Conservation (phyloP, 148 eudicot genomes). For the Nepenthes gracilis region DNA sequence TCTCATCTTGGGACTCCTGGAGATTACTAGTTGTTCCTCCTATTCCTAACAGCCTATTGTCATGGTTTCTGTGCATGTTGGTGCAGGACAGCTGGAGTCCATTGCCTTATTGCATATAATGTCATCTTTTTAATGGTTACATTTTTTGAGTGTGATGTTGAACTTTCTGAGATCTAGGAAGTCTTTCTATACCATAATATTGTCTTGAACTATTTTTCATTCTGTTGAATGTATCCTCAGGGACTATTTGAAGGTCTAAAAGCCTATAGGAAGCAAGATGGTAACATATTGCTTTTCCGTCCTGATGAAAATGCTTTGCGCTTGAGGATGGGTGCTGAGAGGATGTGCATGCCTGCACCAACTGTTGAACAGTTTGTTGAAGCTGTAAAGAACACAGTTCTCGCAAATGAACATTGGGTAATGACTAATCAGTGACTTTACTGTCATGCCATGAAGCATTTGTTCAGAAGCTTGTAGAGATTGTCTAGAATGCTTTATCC, state of each 20-base stretch:
- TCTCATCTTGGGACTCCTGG: too few species aligned
- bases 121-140: too few species aligned
- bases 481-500: too few species aligned
- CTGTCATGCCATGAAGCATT: too few species aligned
- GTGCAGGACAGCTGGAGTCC: too few species aligned
- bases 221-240: conserved; percentile 20
- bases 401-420: conserved; percentile 97
- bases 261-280: conserved; percentile 77
- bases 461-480: too few species aligned
- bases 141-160: too few species aligned
- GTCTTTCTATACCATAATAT: neutral
- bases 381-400: conserved; percentile 82
- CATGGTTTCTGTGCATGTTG: too few species aligned
- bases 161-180: too few species aligned
- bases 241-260: conserved; percentile 95
- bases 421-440: neutral
- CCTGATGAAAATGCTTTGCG: conserved; percentile 87
- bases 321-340: conserved; percentile 77
- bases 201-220: neutral
- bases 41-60: too few species aligned
- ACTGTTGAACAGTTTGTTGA: conserved; percentile 81
- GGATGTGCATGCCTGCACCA: conserved; percentile 99
- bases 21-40: too few species aligned
- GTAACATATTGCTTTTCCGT: conserved; percentile 75
- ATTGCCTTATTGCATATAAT: too few species aligned